Evolutionary conservation across 805 yeast species (phyloP).

Genomic region (Candida anglica): DNA sequence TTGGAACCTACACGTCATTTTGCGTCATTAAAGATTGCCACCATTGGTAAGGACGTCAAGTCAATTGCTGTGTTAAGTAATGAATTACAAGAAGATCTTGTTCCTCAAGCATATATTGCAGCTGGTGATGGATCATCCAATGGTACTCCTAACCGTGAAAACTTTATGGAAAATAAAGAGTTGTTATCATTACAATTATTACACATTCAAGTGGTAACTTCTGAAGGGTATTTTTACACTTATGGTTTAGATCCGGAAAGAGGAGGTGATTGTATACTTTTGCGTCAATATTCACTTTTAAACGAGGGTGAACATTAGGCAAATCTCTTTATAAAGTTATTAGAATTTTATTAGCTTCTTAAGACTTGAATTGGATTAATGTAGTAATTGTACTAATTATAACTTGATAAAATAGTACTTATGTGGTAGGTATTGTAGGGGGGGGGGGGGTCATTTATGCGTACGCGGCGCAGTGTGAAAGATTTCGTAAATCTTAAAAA

Average conservation of each 20-base stretch:
- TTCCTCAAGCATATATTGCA: slow-evolving; percentile 25
- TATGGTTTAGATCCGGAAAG: slow-evolving; percentile 80
- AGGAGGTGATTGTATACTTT: slow-evolving; percentile 88
- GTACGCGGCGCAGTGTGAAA: no score
- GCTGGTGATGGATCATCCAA: slow-evolving; percentile 4
- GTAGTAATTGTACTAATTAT: no score
- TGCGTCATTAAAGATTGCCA: slow-evolving; percentile 71
- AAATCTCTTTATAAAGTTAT: no score
- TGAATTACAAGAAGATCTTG: slow-evolving; percentile 26
- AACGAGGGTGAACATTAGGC: slow-evolving; percentile 16
- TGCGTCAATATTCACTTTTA: slow-evolving; percentile 63
- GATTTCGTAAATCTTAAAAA: no score
- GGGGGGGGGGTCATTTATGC: no score
- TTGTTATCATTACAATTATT: slow-evolving; percentile 23
- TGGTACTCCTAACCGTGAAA: slow-evolving; percentile 6
- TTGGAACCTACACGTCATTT: slow-evolving; percentile 89
- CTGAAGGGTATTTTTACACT: slow-evolving; percentile 76
- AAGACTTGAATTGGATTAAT: no score
- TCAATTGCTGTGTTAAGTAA: slow-evolving; percentile 44
- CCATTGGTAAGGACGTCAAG: slow-evolving; percentile 36
- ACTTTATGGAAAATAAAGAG: slow-evolving; percentile 11
- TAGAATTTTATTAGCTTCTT: no score
- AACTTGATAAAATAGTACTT: no score
- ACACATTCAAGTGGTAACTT: slow-evolving; percentile 70
- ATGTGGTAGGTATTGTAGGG: no score